Base-by-base conservation (phyloP, 2,329 filamentous ascomycete genomes). In the Xylaria sp. region DNA sequence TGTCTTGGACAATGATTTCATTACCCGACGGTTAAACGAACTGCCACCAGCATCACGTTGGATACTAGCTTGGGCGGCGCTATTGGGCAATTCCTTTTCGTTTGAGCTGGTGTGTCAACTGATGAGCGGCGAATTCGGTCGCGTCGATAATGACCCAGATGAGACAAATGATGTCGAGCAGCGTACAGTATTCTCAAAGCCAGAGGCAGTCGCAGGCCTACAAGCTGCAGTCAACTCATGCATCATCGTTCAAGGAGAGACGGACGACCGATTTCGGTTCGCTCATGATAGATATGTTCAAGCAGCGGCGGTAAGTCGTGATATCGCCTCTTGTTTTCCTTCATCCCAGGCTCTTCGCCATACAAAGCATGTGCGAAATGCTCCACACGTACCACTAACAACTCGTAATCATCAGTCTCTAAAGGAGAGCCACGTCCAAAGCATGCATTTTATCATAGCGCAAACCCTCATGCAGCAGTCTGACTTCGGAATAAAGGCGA, bases 401-500 rank as follows among this genome's bases (percentile, higher is more conserved):
- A 55, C 3, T 62, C n/a, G 62, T 28, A 64, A 63, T n/a, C 44
- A 2, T 8, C 59, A 74, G 72, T 86, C 88, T 5, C 83, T 97
- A 61, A 89, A 88, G 70, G 90, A 94, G 77, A 90, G 88, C 76
- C 89, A 92, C 65, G 83, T 87, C 25, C 84, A 87, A 23, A 92
- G 92, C 74, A 98, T 98, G 94, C 94, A 98, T 80, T 98, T 94
- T 75, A 89, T 94, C 55, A 93, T 98, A 75, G 92, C 93, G 0
- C 91, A 93, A 76, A 91, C 91, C 0, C 88, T 98, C 73, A 88
- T 94, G 79, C 92, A 92, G 74, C 91, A 94, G 74, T 89, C 87
- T 69, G 77, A 83, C 8, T 80, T 87, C 28, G 90, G 94, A 69
- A 84, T 88, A 1, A 86, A 86, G 59, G 86, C 87, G 32, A 86